Evolutionary conservation across 495 filamentous ascomycete genomes (phyloP).

Genomic region (Cercophora sp.): DNA sequence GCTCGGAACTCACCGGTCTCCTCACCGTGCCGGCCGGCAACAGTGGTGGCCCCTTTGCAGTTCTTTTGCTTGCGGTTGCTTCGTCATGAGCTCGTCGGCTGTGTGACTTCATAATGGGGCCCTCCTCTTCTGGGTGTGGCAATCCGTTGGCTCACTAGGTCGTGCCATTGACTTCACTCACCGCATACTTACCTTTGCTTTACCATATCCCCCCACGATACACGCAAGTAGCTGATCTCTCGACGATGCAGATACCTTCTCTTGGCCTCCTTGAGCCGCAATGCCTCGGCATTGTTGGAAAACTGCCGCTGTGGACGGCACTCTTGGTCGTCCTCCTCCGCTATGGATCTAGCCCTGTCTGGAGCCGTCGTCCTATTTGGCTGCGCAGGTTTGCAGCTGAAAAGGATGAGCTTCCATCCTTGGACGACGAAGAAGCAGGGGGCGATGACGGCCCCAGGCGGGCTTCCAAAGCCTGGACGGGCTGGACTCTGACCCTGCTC

Average conservation of each 20-base stretch:
- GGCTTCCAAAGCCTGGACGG: constrained; percentile 15
- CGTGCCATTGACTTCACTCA: not conserved
- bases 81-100: no score
- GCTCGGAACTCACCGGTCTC: no score
- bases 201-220: not conserved
- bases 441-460: not conserved
- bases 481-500: constrained; percentile 18
- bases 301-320: constrained; percentile 27
- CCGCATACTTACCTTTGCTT: not conserved
- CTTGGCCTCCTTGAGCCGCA: constrained; percentile 23
- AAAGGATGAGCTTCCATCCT: not conserved
- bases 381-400: constrained; percentile 26
- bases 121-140: not conserved
- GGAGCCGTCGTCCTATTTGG: constrained; percentile 27
- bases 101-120: not conserved
- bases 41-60: no score
- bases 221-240: not conserved
- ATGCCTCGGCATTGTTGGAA: constrained; percentile 28
- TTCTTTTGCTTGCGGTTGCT: no score
- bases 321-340: constrained; percentile 23
- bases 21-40: no score
- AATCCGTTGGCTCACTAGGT: no score
- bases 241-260: constrained; percentile 24
- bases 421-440: constrained; percentile 10
- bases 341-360: constrained; percentile 21